Evolutionary conservation across 441 rosid species (phyloP), one percentile per base, ranked within the genome.

Genomic region (Iberis amara): DNA sequence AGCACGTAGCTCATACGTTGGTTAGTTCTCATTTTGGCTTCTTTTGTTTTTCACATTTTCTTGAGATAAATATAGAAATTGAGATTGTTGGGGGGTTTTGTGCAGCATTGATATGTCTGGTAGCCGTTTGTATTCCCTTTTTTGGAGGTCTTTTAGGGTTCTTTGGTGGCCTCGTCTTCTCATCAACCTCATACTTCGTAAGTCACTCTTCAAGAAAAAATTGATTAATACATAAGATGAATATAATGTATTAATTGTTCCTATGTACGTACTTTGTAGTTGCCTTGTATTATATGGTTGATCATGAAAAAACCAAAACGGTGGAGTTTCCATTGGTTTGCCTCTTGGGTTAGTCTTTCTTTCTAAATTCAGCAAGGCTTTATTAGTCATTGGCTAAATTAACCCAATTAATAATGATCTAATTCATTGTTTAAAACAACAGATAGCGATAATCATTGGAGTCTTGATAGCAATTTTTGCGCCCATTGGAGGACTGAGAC

Each of bases 401-500:
- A 37, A n/a, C 6, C n/a, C n/a, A n/a, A n/a, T 3, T n/a, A 28
- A 28, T 30, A 40, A 9, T 18, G 49, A 32, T 40, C 26, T 26
- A 35, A 39, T 8, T 11, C 24, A 2, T 35, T 55, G 30, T 43
- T 8, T 51, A 35, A 56, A 27, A 1, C 38, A 2, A 46, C 73
- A 76, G 73, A 1, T 61, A 21, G 4, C 73, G 2, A 73, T 70
- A 47, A n/a, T 62, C 7, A 10, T 59, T 36, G 71, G 79, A 10
- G 45, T 77, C 8, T 15, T 1, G 36, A 66, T 73, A 55, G 74
- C 76, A 13, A 37, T 73, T 26, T 65, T 71, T 10, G 76, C 74
- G 3, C 81, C 76, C 0, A 73, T 76, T 40, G 80, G 80, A 61
- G 78, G 78, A 73, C 24, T 56, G 53, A 47, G 76, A 52, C 61